Base-by-base conservation (phyloP, 2,329 filamentous ascomycete genomes). In the Xylaria hypoxylon region DNA sequence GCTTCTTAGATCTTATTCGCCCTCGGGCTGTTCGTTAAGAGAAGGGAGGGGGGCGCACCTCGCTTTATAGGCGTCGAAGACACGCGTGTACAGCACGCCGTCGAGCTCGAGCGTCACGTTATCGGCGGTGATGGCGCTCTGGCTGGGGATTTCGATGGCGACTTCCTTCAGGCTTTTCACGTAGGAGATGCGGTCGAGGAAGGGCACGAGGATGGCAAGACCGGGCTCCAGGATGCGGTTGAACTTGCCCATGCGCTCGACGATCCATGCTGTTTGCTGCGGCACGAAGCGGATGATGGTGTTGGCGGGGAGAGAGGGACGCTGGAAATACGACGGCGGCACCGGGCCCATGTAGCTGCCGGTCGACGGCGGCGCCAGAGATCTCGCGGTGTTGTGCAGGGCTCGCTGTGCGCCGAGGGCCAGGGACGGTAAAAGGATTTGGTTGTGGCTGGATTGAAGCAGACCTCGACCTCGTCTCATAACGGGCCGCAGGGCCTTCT, bases 231-330 rank as follows among this genome's bases (percentile, higher is more conserved):
- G 84, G 76, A 99, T 97, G 67, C 94, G 88, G 82, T 93, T 91
- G 84, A 97, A 99, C 81, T 94, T 96, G 75, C 96, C 96, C 96
- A 99, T 99, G 77, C 96, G 94, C 87, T 99, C 96, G 64, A 99
- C 96, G 66, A 99, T 95, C 96, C 96, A 99, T 79, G 96, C 96
- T 74, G 70, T 98, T 84, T 99, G 96, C 82, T 99, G 96, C n/a
- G 96, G 96, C 47, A 99, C 96, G 81, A 98, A 99, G 67, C 95
- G 93, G 74, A 99, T 85, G 69, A 99, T 85, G 3, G 96, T 99
- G 82, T 99, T 99, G 73, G 94, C 92, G 31, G 96, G 96, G 59
- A 97, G 85, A 24, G 86, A 84, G 13, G 86, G 83, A 70, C 87
- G 87, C 77, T 92, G 90, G 80, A 97, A 97, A 81, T 96, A 96